These are phyloP conservation scores for Ceratocystis albifundus DNA, from an alignment of 2,329 filamentous ascomycete genomes.

Conservation along the genomic window DNA sequence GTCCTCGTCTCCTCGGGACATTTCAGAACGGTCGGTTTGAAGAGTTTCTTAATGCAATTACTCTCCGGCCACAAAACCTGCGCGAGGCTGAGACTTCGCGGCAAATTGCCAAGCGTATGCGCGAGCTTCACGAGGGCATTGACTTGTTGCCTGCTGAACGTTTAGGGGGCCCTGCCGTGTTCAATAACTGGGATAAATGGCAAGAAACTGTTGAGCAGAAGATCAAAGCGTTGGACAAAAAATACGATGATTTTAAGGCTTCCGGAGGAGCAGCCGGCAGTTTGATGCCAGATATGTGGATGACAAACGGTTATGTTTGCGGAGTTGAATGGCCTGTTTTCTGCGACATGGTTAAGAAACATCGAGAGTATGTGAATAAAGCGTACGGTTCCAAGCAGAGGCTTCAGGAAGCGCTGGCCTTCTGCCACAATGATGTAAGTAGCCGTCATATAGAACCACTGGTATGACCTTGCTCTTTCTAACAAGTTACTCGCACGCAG, in stretches of 20 bases:
- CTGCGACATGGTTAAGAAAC: constrained; percentile 60
- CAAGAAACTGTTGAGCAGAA: constrained; percentile 53
- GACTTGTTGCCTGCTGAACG: constrained; percentile 71
- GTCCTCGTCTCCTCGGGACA: constrained; percentile 77
- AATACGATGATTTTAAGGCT: constrained; percentile 41
- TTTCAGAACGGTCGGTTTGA: constrained; percentile 95
- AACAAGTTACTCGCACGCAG: constrained; percentile 35
- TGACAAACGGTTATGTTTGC: constrained; percentile 61
- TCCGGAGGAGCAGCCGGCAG: constrained; percentile 23
- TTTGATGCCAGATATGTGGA: constrained; percentile 44
- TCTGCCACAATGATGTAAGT: constrained; percentile 93
- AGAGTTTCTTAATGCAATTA: constrained; percentile 76
- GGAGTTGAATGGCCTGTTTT: constrained; percentile 76
- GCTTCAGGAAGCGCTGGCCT: constrained; percentile 67
- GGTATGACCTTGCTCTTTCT: not conserved
- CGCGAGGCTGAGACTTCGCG: constrained; percentile 71
- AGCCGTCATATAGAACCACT: not conserved
- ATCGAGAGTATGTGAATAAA: constrained; percentile 60
- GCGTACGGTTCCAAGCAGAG: constrained; percentile 56
- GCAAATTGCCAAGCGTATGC: constrained; percentile 95
- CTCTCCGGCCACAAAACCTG: constrained; percentile 65
- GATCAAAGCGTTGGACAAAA: constrained; percentile 44
- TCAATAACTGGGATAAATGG: constrained; percentile 94
- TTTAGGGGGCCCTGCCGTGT: constrained; percentile 68
- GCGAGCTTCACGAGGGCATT: constrained; percentile 87